These are phyloP conservation scores for Clavariopsis aquatica DNA, from an alignment of 495 filamentous ascomycete species.

Conservation along the genomic window DNA sequence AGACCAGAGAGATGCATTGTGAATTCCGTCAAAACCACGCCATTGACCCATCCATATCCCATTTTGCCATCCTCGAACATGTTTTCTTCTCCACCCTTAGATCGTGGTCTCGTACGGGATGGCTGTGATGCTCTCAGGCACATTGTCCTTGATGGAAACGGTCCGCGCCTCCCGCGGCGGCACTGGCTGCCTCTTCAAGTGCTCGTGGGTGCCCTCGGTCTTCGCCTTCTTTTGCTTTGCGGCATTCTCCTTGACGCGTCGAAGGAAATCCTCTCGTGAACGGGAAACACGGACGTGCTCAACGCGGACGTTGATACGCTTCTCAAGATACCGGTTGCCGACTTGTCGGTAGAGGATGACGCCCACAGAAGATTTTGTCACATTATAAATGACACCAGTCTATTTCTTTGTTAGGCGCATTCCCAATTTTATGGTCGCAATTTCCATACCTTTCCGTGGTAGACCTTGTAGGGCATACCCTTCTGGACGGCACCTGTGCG, in stretches of 20 bases:
- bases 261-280: slow-evolving; percentile 92
- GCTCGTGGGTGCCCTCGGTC: slow-evolving; percentile 77
- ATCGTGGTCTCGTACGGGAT: slow-evolving; percentile 98
- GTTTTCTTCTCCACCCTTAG: slow-evolving; percentile 55
- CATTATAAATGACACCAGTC: slow-evolving; percentile 97
- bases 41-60: slow-evolving; percentile 28
- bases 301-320: slow-evolving; percentile 97
- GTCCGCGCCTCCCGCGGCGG: slow-evolving; percentile 77
- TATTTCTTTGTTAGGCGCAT: not conserved
- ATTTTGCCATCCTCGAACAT: slow-evolving; percentile 23
- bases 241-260: slow-evolving; percentile 93
- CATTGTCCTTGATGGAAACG: slow-evolving; percentile 72
- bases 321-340: slow-evolving; percentile 97
- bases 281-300: slow-evolving; percentile 95
- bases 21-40: slow-evolving; percentile 33
- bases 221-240: slow-evolving; percentile 89
- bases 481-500: slow-evolving; percentile 38
- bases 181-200: slow-evolving; percentile 87
- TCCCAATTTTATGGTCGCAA: not conserved
- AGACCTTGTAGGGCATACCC: slow-evolving; percentile 96
- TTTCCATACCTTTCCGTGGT: slow-evolving; percentile 74
- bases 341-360: slow-evolving; percentile 98
- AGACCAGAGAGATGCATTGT: slow-evolving; percentile 27
- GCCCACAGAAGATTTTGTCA: slow-evolving; percentile 92
- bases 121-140: slow-evolving; percentile 86